A percentile compares a stretch with the other conserved stretches of the same genome.
Evolutionary conservation across 2,329 filamentous ascomycete species (phyloP).

Genomic region (Cladophialophora exuberans): DNA sequence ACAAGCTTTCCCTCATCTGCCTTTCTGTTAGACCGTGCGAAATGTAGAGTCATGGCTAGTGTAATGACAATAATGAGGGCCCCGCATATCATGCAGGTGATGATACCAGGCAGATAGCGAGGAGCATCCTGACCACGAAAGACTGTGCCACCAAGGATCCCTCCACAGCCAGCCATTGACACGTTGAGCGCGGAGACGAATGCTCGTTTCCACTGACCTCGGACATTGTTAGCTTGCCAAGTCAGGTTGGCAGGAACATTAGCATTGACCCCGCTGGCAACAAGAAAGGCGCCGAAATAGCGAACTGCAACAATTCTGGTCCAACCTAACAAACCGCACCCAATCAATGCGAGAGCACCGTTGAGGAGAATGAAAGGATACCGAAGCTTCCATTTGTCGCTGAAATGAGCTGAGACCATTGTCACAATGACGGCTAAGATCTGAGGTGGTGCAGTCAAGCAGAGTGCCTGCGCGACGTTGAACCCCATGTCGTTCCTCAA

Average conservation of each 20-base stretch:
- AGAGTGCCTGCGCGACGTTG: slow-evolving; percentile 65
- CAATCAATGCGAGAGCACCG: slow-evolving; percentile 1
- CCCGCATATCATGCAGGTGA: slow-evolving; percentile 46
- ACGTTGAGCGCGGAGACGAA: slow-evolving; percentile 37
- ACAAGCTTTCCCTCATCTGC: slow-evolving; percentile 52
- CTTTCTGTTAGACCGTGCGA: slow-evolving; percentile 55
- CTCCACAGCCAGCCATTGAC: slow-evolving; percentile 52
- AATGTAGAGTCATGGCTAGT: slow-evolving; percentile 54
- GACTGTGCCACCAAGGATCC: slow-evolving; percentile 73
- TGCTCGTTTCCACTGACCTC: slow-evolving; percentile 84
- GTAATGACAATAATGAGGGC: slow-evolving; percentile 57
- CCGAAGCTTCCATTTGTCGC: not conserved
- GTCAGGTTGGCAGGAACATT: slow-evolving; percentile 75
- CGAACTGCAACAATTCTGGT: slow-evolving; percentile 57
- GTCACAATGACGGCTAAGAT: slow-evolving; percentile 48
- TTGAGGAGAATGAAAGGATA: slow-evolving; percentile 60
- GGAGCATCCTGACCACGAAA: slow-evolving; percentile 58
- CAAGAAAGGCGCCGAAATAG: slow-evolving; percentile 75
- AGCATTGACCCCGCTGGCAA: slow-evolving; percentile 72
- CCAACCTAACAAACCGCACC: slow-evolving; percentile 54
- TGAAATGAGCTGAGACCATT: slow-evolving; percentile 5
- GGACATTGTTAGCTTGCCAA: slow-evolving; percentile 85
- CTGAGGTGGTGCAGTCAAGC: slow-evolving; percentile 70
- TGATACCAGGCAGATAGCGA: slow-evolving; percentile 40
- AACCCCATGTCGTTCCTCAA: slow-evolving; percentile 67